A percentile compares a stretch with the other conserved stretches of the same genome.
phyloP scores from a whole-genome alignment of 2,329 filamentous ascomycete species.

The Ceratocystis papillata region DNA sequence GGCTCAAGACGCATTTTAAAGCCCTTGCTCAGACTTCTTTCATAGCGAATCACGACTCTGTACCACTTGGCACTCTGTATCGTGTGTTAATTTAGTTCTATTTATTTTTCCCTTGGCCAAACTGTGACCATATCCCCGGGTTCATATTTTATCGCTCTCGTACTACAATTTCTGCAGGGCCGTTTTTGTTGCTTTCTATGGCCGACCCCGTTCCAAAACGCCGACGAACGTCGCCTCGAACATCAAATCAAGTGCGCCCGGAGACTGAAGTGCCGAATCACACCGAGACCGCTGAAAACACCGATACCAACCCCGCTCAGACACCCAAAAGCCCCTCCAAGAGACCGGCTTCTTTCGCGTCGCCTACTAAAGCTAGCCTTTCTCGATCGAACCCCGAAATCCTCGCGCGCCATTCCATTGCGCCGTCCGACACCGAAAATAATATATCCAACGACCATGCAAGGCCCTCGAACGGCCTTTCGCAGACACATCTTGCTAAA shows the following conservation, averaged over 20 bases:
- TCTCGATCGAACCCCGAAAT: slow-evolving; percentile 51
- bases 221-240: slow-evolving; percentile 50
- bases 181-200: slow-evolving; percentile 28
- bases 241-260: slow-evolving; percentile 32
- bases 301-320: slow-evolving; percentile 32
- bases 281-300: slow-evolving; percentile 12
- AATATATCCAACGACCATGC: background rate
- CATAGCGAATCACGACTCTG: background rate
- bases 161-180: background rate
- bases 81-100: too few relatives aligned
- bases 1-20: background rate
- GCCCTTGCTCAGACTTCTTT: slow-evolving; percentile 4
- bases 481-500: background rate
- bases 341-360: slow-evolving; percentile 48
- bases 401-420: slow-evolving; percentile 35
- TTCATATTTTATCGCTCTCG: background rate
- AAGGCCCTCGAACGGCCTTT: slow-evolving; percentile 21
- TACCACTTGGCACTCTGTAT: too few relatives aligned
- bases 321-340: slow-evolving; percentile 27
- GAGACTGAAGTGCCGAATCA: slow-evolving; percentile 18
- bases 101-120: background rate
- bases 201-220: slow-evolving; percentile 52
- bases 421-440: slow-evolving; percentile 6
- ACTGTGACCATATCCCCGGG: background rate
- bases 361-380: slow-evolving; percentile 55